phyloP scores from a whole-genome alignment of 1,139 yeast species.

The Sugiyamaella castrensis region DNA sequence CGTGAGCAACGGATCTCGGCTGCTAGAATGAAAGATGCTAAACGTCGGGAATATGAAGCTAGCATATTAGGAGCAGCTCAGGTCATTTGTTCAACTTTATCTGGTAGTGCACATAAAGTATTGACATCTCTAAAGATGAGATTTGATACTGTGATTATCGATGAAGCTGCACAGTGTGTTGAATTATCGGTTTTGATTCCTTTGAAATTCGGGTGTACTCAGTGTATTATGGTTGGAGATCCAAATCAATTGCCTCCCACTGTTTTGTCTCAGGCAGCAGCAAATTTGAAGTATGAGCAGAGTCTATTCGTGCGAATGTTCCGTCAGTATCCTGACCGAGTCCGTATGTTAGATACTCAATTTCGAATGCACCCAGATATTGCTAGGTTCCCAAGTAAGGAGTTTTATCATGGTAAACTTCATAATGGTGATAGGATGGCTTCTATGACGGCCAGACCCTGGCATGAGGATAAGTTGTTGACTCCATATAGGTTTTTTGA shows the following conservation, averaged over 20 bases:
- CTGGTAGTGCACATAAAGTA: conserved; percentile 93
- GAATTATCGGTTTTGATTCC: conserved; percentile 93
- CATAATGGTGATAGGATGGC: conserved; percentile 74
- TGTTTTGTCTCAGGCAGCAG: conserved; percentile 88
- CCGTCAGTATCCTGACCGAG: conserved; percentile 55
- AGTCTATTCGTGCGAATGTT: conserved; percentile 95
- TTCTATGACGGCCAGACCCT: conserved; percentile 56
- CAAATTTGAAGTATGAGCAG: conserved; percentile 77
- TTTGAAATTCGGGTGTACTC: conserved; percentile 82
- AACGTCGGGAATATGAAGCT: conserved; percentile 70
- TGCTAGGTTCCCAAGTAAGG: conserved; percentile 77
- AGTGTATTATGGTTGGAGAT: conserved; percentile 98
- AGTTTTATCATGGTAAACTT: conserved; percentile 72
- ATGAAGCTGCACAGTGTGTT: conserved; percentile 98
- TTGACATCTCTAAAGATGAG: conserved; percentile 68
- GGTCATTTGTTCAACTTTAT: conserved; percentile 85
- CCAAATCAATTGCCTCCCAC: conserved; percentile 99
- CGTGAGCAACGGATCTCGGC: conserved; percentile 64
- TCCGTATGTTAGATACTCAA: conserved; percentile 83
- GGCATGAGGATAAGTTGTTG: conserved; percentile 60
- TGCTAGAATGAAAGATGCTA: conserved; percentile 72
- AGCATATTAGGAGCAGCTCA: conserved; percentile 74
- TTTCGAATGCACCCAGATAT: conserved; percentile 98
- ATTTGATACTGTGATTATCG: conserved; percentile 92
- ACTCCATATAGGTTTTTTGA: conserved; percentile 81